phyloP scores from a whole-genome alignment of 441 rosid species.

The Iberis amara region DNA sequence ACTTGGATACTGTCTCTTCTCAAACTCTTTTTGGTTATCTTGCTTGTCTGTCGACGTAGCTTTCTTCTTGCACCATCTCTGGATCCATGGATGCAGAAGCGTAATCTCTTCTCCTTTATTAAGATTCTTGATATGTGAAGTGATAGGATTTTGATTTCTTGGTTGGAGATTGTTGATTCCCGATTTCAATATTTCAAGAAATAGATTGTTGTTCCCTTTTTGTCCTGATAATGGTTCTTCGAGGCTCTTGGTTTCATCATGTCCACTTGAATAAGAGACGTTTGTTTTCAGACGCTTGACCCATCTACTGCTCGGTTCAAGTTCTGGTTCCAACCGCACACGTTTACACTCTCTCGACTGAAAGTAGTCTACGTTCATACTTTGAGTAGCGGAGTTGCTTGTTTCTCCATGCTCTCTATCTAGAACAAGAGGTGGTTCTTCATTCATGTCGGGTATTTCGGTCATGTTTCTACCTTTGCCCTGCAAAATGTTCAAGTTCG shows the following conservation, averaged over 20 bases:
- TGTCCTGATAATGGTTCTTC: slow-evolving; percentile 40
- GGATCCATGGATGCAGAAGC: slow-evolving; percentile 60
- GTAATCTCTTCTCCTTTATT: slow-evolving; percentile 35
- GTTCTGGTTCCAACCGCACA: slow-evolving; percentile 35
- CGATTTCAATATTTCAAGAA: slow-evolving; percentile 34
- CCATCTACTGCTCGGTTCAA: slow-evolving; percentile 65
- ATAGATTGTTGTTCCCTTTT: slow-evolving; percentile 33
- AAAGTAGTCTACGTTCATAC: slow-evolving; percentile 57
- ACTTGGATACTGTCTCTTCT: slow-evolving; percentile 70
- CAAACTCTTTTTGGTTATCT: slow-evolving; percentile 36
- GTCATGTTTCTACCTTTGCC: slow-evolving; percentile 28
- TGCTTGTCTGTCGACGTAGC: slow-evolving; percentile 32
- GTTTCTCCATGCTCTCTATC: slow-evolving; percentile 40
- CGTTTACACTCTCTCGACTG: slow-evolving; percentile 40
- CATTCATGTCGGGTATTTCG: slow-evolving; percentile 50
- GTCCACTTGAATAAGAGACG: slow-evolving; percentile 32
- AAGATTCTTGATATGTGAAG: slow-evolving; percentile 29
- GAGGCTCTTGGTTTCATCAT: slow-evolving; percentile 42
- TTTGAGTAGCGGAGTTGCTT: slow-evolving; percentile 71
- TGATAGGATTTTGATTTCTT: slow-evolving; percentile 29
- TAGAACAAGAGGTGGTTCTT: slow-evolving; percentile 38
- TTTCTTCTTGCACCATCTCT: slow-evolving; percentile 57
- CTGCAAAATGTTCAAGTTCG: slow-evolving; percentile 36
- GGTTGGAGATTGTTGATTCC: slow-evolving; percentile 33
- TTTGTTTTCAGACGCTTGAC: slow-evolving; percentile 73